Base-by-base conservation (phyloP, 2,329 filamentous ascomycete genomes). In the Gaeumannomyces tritici region DNA sequence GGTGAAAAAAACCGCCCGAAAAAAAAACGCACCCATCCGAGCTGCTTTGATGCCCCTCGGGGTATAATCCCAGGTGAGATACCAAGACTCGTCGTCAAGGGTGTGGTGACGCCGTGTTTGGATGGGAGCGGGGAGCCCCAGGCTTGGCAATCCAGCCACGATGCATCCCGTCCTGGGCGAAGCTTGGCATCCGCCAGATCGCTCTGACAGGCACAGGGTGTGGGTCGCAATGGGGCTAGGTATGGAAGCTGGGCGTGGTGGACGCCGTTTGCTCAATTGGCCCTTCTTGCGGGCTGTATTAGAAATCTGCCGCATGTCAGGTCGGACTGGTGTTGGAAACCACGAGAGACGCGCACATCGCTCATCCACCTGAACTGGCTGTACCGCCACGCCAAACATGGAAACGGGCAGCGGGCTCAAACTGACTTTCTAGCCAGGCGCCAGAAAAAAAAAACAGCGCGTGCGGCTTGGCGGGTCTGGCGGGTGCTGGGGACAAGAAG, bases 41-140 rank as follows among this genome's bases (percentile, higher is more conserved):
- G 8, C 35, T 21, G 7, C 35, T 42, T 4, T 15, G 7, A 21
- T 42, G 35, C 35, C 15, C 5, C 35, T 42, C 31, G 12, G 12
- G 31, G 31, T 11, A 42, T 15, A 42, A 42, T 15, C 18, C 18
- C 35, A 42, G 8, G 35, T 21, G n/a, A 51, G 42, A 24, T 51
- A 51, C 18, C 35, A 11, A 6, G 18, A 18, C n/a, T 8, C 9
- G 42, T 9, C 42, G 6, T 51, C n/a, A n/a, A 31, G 42, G 61
- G 61, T 55, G 67, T 69, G 65, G 67, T 33, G 31, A 33, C 61
- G 62, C n/a, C n/a, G n/a, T n/a, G 7, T 21, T 51, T n/a, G 15
- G 42, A 4, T 47, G 18, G 42, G 42, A n/a, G 42, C 42, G 42
- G 42, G 42, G 24, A 51, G 42, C 42, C 42, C 42, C 42, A 51